Conservation (phyloP, 2,329 filamentous ascomycete species). For the Cytospora paraplurivora region DNA sequence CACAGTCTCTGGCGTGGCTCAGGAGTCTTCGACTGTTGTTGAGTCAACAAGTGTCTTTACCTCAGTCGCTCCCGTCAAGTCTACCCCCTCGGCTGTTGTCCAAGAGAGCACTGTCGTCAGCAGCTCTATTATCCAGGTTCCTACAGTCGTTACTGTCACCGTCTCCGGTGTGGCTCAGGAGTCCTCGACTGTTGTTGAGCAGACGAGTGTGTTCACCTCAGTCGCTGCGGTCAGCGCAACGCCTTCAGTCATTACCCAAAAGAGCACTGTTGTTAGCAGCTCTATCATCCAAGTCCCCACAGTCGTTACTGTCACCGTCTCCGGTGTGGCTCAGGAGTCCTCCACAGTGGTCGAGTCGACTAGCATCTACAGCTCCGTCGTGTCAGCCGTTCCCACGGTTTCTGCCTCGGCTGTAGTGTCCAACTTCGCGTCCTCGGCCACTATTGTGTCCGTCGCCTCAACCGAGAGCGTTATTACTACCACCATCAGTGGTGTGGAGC, state of each 20-base stretch:
- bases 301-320: conserved; percentile 18
- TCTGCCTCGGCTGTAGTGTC: conserved; percentile 5
- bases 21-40: conserved; percentile 16
- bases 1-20: conserved; percentile 18
- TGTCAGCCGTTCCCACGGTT: conserved; percentile 1
- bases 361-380: neutral
- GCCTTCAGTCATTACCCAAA: neutral
- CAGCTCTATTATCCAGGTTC: conserved; percentile 9
- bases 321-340: conserved; percentile 2
- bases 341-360: conserved; percentile 9
- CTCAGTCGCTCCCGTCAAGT: conserved; percentile 3
- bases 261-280: neutral
- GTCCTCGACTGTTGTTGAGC: conserved; percentile 4
- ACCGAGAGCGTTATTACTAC: conserved; percentile 16
- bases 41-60: conserved; percentile 20
- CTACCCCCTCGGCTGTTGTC: neutral
- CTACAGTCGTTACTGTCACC: conserved; percentile 16
- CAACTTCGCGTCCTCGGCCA: conserved; percentile 11
- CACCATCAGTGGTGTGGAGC: conserved; percentile 12
- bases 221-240: neutral
- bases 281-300: conserved; percentile 12
- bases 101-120: neutral
- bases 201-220: conserved; percentile 2
- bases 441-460: conserved; percentile 6
- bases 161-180: conserved; percentile 7